phyloP scores from a whole-genome alignment of 2,329 filamentous ascomycete species.

The Cladosporium sp. region DNA sequence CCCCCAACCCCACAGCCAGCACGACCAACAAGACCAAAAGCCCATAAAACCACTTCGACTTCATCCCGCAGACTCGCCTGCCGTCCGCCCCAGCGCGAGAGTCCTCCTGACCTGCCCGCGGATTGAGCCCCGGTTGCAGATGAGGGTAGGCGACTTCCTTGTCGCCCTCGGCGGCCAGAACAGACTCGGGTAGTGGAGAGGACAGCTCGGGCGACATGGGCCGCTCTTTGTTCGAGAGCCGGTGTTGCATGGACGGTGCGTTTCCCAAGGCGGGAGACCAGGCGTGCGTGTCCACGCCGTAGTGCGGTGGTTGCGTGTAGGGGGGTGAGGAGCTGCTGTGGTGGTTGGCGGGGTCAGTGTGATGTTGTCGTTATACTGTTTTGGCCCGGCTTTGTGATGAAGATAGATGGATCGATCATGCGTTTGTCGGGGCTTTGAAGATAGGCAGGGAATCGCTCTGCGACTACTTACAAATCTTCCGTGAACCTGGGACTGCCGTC shows the following conservation, averaged over 20 bases:
- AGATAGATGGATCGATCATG: too few species aligned
- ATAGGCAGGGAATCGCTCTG: neutral
- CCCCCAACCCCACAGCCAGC: constrained; percentile 31
- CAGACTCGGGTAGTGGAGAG: constrained; percentile 26
- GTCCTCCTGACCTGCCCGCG: constrained; percentile 7
- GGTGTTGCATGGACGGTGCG: constrained; percentile 14
- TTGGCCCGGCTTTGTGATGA: too few species aligned
- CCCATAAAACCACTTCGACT: constrained; percentile 17
- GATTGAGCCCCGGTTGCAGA: constrained; percentile 15
- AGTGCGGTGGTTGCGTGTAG: constrained; percentile 23
- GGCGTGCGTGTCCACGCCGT: constrained; percentile 16
- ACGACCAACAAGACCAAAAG: constrained; percentile 24
- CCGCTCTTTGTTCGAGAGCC: constrained; percentile 21
- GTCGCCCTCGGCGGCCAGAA: constrained; percentile 23
- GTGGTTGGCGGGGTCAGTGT: too few species aligned
- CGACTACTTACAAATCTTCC: constrained; percentile 25
- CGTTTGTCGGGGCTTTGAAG: too few species aligned
- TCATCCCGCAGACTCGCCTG: constrained; percentile 21
- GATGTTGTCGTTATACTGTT: too few species aligned
- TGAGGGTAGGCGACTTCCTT: constrained; percentile 27
- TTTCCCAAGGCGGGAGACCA: constrained; percentile 18
- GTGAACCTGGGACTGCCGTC: constrained; percentile 23
- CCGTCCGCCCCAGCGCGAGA: constrained; percentile 7
- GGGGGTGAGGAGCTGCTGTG: constrained; percentile 22
- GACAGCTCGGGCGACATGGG: constrained; percentile 23